Conservation (phyloP, 306 rosid species). For the Hippophae gyantsensis region DNA sequence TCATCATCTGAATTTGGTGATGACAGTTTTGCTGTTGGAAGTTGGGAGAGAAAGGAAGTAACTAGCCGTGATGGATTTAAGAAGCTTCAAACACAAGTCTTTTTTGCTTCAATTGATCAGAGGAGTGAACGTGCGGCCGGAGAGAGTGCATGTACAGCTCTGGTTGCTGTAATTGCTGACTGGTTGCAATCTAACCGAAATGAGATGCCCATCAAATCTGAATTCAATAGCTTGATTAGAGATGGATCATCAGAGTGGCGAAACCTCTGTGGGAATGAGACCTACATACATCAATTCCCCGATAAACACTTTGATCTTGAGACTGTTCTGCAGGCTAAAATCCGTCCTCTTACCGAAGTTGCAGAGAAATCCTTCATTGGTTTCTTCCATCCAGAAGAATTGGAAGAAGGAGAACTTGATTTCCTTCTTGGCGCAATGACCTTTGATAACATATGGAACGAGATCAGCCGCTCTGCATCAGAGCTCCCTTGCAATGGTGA, state of each 20-base stretch:
- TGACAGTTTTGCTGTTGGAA: constrained; percentile 23
- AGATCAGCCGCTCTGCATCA: constrained; percentile 21
- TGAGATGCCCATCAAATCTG: constrained; percentile 30
- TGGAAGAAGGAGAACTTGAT: constrained; percentile 18
- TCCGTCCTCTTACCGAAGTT: constrained; percentile 23
- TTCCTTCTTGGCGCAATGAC: constrained; percentile 32
- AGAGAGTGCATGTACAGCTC: constrained; percentile 37
- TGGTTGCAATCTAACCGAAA: constrained; percentile 30
- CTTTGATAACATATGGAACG: constrained; percentile 31
- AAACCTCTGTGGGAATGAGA: constrained; percentile 20
- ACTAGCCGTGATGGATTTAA: constrained; percentile 27
- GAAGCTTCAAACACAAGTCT: constrained; percentile 23
- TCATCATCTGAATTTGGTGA: constrained; percentile 28
- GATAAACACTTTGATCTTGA: constrained; percentile 39
- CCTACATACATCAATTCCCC: constrained; percentile 22
- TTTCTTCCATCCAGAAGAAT: constrained; percentile 28
- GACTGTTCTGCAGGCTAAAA: constrained; percentile 21
- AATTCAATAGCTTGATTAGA: constrained; percentile 26
- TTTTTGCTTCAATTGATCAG: constrained; percentile 38
- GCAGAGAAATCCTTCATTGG: constrained; percentile 28
- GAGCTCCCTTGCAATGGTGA: neutral
- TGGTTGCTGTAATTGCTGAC: constrained; percentile 29
- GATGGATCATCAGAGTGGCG: constrained; percentile 39
- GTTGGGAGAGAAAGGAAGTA: constrained; percentile 32
- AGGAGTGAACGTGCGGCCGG: constrained; percentile 34